Base-by-base conservation (phyloP, 331 rosid genomes). In the Malus hybrid region DNA sequence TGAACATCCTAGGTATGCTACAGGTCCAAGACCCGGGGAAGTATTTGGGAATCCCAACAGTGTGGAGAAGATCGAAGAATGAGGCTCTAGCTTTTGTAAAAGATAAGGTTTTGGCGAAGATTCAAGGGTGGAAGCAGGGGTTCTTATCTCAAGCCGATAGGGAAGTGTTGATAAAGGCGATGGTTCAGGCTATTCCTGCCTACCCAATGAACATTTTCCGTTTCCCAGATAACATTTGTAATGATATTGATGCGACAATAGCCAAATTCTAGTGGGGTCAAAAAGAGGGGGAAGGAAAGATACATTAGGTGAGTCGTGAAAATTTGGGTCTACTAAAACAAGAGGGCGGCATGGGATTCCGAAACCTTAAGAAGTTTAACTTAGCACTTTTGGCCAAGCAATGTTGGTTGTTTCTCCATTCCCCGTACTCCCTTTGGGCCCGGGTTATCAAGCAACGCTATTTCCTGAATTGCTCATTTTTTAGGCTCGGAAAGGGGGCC, bases 11-110 rank as follows among this genome's bases (percentile, higher is more conserved):
- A 2, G 11, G 52, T 16, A 12, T 39, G 1, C 4, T 5, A 2
- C 5, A 6, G 4, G 10, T 34, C 0, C 4, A 9, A 1, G 13
- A 10, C 1, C 10, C 1, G 0, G 5, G 4, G 0, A 34, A 19
- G 3, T 66, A n/a, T 9, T 4, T 34, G 0, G 30, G 52, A 4
- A 1, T 66, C 12, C 52, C 30, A 2, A 66, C 15, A 4, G 12
- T 16, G 10, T 19, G 11, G 16, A 16, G 22, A 33, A 6, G 36
- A 33, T 33, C 36, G 2, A 33, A 33, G 36, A 0, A 2, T 0
- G 36, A 33, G 2, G 2, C 36, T 1, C 36, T 33, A 2, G 36
- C 36, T 33, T 33, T 33, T 33, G 8, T 33, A 1, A 33, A 33
- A 33, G 36, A 33, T 1, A 33, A 33, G 36, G 7, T 33, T 6